Evolutionary conservation across 441 rosid species (phyloP), one percentile per base, ranked within the genome.

Genomic region (Mallotus repandus): DNA sequence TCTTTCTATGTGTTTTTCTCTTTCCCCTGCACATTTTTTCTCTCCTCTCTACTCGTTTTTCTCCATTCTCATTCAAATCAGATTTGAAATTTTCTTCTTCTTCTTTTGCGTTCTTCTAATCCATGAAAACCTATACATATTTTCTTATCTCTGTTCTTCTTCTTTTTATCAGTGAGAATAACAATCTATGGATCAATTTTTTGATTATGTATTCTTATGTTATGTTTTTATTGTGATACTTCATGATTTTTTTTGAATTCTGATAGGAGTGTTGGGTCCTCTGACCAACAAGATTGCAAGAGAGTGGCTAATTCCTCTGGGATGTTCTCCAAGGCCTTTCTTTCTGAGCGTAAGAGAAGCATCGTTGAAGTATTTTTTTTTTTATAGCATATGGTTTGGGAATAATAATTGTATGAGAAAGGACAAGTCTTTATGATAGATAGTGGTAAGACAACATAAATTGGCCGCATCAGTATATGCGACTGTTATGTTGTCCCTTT

Each of bases 211-310:
- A n/a, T n/a, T n/a, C n/a, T n/a, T n/a, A n/a, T n/a, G n/a, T n/a
- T n/a, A n/a, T n/a, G n/a, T n/a, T n/a, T n/a, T n/a, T n/a, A n/a
- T n/a, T n/a, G n/a, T n/a, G 78, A 57, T 72, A 65, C 3, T 52
- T 62, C 1, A 72, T 78, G 9, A 89, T 86, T 72, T 88, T 88
- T 13, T 48, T 25, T n/a, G 29, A 91, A 91, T 71, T 89, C 93
- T 0, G 87, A 94, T 3, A 94, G 86, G 13, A 54, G 21, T 0
- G 67, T 72, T 11, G 94, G 81, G 62, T 91, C 87, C 32, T 66
- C 73, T 53, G 80, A 83, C 94, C 94, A 91, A 63, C 93, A 89
- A n/a, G 87, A 79, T 76, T 82, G 78, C 65, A 91, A 63, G 25
- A 91, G 79, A 9, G 79, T 25, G 5, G 32, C 84, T 74, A 82